These are phyloP conservation scores for Barnettozyma siamensis DNA, from an alignment of 805 yeast genomes.

Conservation along the genomic window DNA sequence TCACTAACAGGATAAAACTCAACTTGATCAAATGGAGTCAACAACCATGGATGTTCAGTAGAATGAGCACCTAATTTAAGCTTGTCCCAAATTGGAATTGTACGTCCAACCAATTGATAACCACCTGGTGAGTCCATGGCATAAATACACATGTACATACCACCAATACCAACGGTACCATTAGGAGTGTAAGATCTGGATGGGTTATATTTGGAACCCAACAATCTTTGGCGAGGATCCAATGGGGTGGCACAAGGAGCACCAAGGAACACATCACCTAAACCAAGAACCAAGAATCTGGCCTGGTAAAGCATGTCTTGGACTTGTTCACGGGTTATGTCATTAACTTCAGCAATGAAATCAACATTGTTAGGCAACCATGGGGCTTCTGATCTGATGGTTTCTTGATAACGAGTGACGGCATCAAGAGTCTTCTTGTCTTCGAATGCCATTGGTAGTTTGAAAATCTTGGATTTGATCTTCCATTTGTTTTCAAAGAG, in stretches of 20 bases:
- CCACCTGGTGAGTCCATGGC: constrained; percentile 98
- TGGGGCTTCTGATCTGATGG: constrained; percentile 89
- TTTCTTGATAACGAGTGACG: constrained; percentile 86
- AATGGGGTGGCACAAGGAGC: constrained; percentile 99
- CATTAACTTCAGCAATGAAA: constrained; percentile 86
- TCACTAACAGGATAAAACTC: constrained; percentile 92
- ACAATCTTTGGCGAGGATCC: constrained; percentile 89
- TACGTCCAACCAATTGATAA: constrained; percentile 92
- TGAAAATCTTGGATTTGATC: constrained; percentile 75
- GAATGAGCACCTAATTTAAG: constrained; percentile 67
- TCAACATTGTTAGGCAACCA: constrained; percentile 98
- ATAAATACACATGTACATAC: constrained; percentile 98
- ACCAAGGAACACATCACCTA: constrained; percentile 96
- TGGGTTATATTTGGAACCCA: constrained; percentile 94
- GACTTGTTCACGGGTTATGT: constrained; percentile 68
- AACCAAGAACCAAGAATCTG: constrained; percentile 84
- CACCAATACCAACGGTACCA: constrained; percentile 97
- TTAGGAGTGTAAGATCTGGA: constrained; percentile 94
- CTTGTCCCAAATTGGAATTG: constrained; percentile 97
- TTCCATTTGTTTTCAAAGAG: constrained; percentile 75
- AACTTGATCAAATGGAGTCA: constrained; percentile 89
- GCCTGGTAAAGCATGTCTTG: constrained; percentile 85
- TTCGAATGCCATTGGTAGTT: constrained; percentile 94
- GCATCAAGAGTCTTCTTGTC: constrained; percentile 86
- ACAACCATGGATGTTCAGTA: constrained; percentile 75